Evolutionary conservation across 176 grass and related monocot genomes (phyloP).

Genomic region (Triticum monococcum): DNA sequence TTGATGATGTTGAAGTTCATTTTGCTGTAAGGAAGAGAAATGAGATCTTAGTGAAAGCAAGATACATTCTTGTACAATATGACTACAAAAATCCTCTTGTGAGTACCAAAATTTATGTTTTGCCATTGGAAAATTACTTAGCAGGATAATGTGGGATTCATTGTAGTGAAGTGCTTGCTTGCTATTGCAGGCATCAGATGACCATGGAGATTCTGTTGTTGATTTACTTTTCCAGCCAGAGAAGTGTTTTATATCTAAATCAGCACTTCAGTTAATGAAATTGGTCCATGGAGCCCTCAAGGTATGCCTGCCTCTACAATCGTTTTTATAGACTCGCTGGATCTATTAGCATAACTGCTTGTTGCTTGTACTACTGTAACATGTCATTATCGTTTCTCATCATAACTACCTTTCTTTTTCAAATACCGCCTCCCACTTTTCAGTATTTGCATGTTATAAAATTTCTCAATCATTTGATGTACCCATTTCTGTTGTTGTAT

Average conservation of each 20-base stretch:
- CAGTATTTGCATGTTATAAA: neutral
- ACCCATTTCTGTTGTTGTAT: slow-evolving; percentile 59
- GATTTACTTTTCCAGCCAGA: slow-evolving; percentile 90
- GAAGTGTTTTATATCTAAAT: slow-evolving; percentile 78
- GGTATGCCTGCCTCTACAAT: slow-evolving; percentile 50
- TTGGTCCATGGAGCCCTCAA: slow-evolving; percentile 85
- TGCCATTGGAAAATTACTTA: slow-evolving; percentile 12
- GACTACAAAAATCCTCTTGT: slow-evolving; percentile 61
- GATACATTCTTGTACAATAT: slow-evolving; percentile 70
- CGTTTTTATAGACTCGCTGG: slow-evolving; percentile 11
- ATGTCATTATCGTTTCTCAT: neutral
- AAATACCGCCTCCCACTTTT: slow-evolving; percentile 4
- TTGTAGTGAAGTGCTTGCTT: slow-evolving; percentile 20
- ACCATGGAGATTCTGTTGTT: slow-evolving; percentile 50
- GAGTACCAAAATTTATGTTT: slow-evolving; percentile 45
- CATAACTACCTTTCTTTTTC: slow-evolving; percentile 23
- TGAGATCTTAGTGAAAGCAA: slow-evolving; percentile 86
- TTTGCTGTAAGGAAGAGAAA: slow-evolving; percentile 92
- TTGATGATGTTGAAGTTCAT: slow-evolving; percentile 93
- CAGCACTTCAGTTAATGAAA: slow-evolving; percentile 70
- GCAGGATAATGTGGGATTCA: slow-evolving; percentile 22
- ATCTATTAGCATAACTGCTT: neutral
- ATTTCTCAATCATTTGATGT: slow-evolving; percentile 37
- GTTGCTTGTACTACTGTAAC: slow-evolving; percentile 7
- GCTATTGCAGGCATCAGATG: slow-evolving; percentile 47